phyloP scores from a whole-genome alignment of 176 grass and related monocot species.

The Luzula sylvatica region DNA sequence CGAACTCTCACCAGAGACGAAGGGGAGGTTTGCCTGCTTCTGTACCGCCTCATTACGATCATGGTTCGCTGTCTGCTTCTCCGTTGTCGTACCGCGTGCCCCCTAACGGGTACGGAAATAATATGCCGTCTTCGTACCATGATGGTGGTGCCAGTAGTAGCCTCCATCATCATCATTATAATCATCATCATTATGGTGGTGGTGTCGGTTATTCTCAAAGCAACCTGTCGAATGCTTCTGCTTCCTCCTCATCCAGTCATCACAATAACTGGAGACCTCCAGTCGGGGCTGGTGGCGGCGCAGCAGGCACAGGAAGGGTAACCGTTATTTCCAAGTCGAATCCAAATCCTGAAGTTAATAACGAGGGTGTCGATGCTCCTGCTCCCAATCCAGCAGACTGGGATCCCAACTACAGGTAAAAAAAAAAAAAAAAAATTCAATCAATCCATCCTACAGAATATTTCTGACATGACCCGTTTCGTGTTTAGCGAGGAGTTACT shows the following conservation, averaged over 20 bases:
- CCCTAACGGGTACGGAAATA: too few species aligned
- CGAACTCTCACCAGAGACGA: conserved; percentile 71
- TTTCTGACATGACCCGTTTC: neutral
- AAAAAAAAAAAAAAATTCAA: too few species aligned
- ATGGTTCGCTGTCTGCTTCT: conserved; percentile 8
- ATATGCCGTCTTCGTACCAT: conserved; percentile 40
- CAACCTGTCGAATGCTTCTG: conserved; percentile 37
- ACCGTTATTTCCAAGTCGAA: neutral
- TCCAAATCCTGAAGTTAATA: neutral
- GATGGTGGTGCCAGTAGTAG: conserved; percentile 35
- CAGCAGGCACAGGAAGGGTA: conserved; percentile 34
- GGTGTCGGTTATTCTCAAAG: conserved; percentile 38
- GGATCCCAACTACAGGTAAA: conserved; percentile 95
- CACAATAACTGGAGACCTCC: conserved; percentile 59
- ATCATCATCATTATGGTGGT: conserved; percentile 22
- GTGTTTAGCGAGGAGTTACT: conserved; percentile 90
- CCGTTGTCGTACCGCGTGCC: conserved; percentile 28
- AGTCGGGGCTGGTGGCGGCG: conserved; percentile 20
- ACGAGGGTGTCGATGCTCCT: conserved; percentile 36
- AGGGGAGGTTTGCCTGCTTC: conserved; percentile 48
- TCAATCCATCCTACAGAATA: neutral
- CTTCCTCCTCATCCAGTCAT: too few species aligned
- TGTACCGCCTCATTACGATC: conserved; percentile 55
- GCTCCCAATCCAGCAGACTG: conserved; percentile 78
- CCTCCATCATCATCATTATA: conserved; percentile 44